Conservation (phyloP, 2,329 filamentous ascomycete genomes). For the Pseudogymnoascus sp. region DNA sequence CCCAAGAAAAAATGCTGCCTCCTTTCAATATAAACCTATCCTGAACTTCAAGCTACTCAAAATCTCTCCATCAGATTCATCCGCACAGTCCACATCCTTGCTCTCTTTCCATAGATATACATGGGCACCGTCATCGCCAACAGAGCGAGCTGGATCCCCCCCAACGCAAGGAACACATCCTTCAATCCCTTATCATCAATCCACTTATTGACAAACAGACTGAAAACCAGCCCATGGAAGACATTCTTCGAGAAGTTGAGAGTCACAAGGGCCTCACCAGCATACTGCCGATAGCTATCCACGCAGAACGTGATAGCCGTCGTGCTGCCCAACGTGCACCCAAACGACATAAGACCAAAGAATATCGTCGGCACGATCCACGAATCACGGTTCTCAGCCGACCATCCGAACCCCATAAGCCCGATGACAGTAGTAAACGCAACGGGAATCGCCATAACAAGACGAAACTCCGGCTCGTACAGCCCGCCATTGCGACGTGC, state of each 20-base stretch:
- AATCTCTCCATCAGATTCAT: conserved; percentile 80
- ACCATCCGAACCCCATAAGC: conserved; percentile 96
- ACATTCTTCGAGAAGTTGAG: conserved; percentile 94
- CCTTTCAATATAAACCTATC: not conserved
- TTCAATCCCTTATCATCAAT: conserved; percentile 68
- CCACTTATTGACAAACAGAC: conserved; percentile 84
- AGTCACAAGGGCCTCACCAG: conserved; percentile 88
- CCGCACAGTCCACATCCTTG: conserved; percentile 88
- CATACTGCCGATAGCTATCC: conserved; percentile 88
- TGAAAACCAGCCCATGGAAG: conserved; percentile 82
- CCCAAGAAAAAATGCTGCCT: not conserved
- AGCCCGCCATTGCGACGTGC: conserved; percentile 80
- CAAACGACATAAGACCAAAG: conserved; percentile 87
- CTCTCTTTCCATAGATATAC: conserved; percentile 62
- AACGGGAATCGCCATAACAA: conserved; percentile 81
- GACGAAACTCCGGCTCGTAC: conserved; percentile 89
- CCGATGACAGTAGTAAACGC: conserved; percentile 73
- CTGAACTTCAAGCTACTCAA: conserved; percentile 20
- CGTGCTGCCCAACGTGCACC: conserved; percentile 82
- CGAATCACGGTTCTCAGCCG: conserved; percentile 62
- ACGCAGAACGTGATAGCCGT: conserved; percentile 92
- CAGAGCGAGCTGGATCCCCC: conserved; percentile 74
- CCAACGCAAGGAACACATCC: conserved; percentile 74
- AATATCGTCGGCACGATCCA: conserved; percentile 94
- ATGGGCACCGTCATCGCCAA: conserved; percentile 76